These are phyloP conservation scores for Fusarium cicatricum DNA, from an alignment of 2,329 filamentous ascomycete genomes.

Conservation along the genomic window DNA sequence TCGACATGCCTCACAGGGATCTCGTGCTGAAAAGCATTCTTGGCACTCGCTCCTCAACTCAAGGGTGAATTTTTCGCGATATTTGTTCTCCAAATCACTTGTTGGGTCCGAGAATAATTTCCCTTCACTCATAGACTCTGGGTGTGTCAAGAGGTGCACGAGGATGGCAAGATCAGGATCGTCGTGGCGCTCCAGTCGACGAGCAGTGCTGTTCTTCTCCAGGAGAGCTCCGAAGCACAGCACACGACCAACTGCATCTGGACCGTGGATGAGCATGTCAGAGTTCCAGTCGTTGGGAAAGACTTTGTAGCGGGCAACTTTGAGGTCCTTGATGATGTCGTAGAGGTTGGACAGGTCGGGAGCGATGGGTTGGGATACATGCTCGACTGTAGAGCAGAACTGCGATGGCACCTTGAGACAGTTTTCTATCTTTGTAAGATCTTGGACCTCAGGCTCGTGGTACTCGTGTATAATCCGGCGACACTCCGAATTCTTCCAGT, in stretches of 20 bases:
- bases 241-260: conserved; percentile 9
- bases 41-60: conserved; percentile 11
- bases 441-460: not conserved
- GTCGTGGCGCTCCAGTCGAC: conserved; percentile 12
- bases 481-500: conserved; percentile 4
- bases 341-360: conserved; percentile 21
- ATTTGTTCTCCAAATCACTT: not conserved
- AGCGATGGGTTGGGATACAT: conserved; percentile 25
- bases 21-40: not conserved
- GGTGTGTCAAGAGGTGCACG: conserved; percentile 1
- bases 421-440: conserved; percentile 16
- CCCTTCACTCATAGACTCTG: too few species aligned
- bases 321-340: conserved; percentile 10
- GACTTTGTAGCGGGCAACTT: not conserved
- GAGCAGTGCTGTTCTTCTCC: not conserved
- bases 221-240: conserved; percentile 28
- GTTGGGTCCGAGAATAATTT: not conserved
- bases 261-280: not conserved
- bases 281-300: conserved; percentile 15
- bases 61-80: conserved; percentile 6
- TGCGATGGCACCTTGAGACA: conserved; percentile 17
- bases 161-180: conserved; percentile 21
- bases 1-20: conserved; percentile 8
- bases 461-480: conserved; percentile 17
- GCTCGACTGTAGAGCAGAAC: conserved; percentile 9